Evolutionary conservation across 2,329 filamentous ascomycete genomes (phyloP).

Genomic region (Torrubiellomyces zombiae): DNA sequence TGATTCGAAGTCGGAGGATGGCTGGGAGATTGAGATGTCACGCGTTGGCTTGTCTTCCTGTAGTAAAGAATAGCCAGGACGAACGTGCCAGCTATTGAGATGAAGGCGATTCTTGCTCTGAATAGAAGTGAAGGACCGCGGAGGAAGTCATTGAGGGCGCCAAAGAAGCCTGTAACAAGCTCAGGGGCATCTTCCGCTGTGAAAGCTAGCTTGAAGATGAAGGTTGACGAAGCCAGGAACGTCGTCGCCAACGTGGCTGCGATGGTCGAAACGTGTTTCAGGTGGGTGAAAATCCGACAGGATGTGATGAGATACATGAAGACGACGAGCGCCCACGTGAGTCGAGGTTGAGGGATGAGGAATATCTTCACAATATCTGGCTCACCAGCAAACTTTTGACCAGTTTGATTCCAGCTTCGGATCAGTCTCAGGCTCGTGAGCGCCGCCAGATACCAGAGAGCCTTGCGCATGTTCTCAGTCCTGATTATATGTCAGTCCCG

Average conservation of each 20-base stretch:
- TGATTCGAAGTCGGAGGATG: too few relatives aligned
- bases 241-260: conserved; percentile 23
- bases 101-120: conserved; percentile 33
- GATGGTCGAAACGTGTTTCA: conserved; percentile 25
- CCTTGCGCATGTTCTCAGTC: conserved; percentile 11
- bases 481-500: too few relatives aligned
- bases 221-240: conserved; percentile 33
- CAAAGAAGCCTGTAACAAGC: conserved; percentile 38
- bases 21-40: too few relatives aligned
- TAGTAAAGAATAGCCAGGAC: conserved; percentile 25
- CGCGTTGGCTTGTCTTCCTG: too few relatives aligned
- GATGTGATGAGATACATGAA: conserved; percentile 49
- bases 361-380: conserved; percentile 68
- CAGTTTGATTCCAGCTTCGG: conserved; percentile 87
- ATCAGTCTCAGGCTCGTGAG: conserved; percentile 48
- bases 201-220: conserved; percentile 82
- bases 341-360: conserved; percentile 41
- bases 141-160: conserved; percentile 21
- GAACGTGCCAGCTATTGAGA: too few relatives aligned
- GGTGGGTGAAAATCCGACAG: too few relatives aligned
- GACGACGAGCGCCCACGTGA: conserved; percentile 62
- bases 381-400: conserved; percentile 86
- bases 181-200: conserved; percentile 80
- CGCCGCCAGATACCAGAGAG: conserved; percentile 24
- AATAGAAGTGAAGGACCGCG: conserved; percentile 27